Percentiles rank a stretch among this genome's conserved stretches.
Evolutionary conservation across 2,329 filamentous ascomycete genomes (phyloP).

Genomic region (Monilinia fructicola): DNA sequence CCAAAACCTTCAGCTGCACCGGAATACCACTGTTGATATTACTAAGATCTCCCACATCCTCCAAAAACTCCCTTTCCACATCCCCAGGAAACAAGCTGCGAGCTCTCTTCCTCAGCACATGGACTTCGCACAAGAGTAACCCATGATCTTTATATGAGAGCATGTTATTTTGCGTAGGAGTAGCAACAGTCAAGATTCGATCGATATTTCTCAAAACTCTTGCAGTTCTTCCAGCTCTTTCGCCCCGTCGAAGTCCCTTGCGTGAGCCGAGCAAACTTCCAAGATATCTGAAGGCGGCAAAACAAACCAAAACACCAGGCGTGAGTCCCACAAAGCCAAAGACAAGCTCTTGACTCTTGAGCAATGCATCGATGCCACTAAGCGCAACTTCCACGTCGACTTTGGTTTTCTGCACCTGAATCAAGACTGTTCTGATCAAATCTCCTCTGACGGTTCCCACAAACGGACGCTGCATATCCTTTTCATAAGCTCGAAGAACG

Average conservation of each 20-base stretch:
- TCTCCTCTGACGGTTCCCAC: constrained; percentile 82
- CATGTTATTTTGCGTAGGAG: constrained; percentile 69
- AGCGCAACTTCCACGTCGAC: constrained; percentile 96
- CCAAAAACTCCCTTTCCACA: constrained; percentile 79
- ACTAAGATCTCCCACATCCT: constrained; percentile 82
- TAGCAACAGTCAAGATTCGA: constrained; percentile 69
- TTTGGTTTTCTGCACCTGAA: constrained; percentile 98
- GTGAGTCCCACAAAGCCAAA: constrained; percentile 97
- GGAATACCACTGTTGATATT: constrained; percentile 76
- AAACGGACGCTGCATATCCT: constrained; percentile 79
- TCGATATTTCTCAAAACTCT: constrained; percentile 86
- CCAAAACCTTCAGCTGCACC: constrained; percentile 74
- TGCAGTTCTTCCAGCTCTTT: constrained; percentile 67
- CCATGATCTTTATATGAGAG: constrained; percentile 92
- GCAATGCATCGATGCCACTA: constrained; percentile 87
- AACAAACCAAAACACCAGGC: constrained; percentile 83
- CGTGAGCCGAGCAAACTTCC: constrained; percentile 67
- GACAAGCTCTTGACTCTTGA: constrained; percentile 94
- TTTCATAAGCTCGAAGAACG: constrained; percentile 86
- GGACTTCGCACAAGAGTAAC: constrained; percentile 83
- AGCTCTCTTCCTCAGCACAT: constrained; percentile 72
- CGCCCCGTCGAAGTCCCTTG: constrained; percentile 63
- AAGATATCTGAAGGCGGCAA: constrained; percentile 72
- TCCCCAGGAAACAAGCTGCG: constrained; percentile 67
- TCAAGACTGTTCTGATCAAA: constrained; percentile 83